phyloP scores from a whole-genome alignment of 768 basidiomycete species.

The Gloeopeniophorella convolvens region DNA sequence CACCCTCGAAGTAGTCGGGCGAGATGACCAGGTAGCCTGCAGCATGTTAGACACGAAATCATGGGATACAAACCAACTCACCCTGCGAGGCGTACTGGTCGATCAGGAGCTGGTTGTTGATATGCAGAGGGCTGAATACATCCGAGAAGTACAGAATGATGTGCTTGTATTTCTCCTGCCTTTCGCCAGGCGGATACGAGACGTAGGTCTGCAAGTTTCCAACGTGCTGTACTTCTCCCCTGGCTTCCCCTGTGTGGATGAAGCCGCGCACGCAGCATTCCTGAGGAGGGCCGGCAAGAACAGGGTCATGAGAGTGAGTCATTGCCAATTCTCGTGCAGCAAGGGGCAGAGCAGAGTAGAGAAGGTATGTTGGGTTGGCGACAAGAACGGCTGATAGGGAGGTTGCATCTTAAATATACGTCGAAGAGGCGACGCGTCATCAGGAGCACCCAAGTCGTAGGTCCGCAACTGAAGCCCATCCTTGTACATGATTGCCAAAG shows the following conservation, averaged over 20 bases:
- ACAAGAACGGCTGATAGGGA: too few relatives aligned
- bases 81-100: background rate
- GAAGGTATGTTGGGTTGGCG: too few relatives aligned
- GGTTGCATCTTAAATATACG: too few relatives aligned
- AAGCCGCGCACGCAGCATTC: background rate
- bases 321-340: too few relatives aligned
- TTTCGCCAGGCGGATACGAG: background rate
- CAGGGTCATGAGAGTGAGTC: too few relatives aligned
- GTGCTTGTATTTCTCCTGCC: background rate
- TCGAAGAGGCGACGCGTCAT: too few relatives aligned
- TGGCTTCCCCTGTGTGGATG: background rate
- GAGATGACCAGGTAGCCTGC: slow-evolving; percentile 1
- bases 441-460: too few relatives aligned
- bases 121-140: background rate
- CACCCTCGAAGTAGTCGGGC: slow-evolving; percentile 6
- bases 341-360: too few relatives aligned
- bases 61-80: background rate
- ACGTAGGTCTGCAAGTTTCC: background rate
- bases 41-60: background rate
- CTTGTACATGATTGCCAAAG: too few relatives aligned
- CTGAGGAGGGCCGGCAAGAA: background rate
- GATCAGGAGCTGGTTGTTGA: slow-evolving; percentile 2
- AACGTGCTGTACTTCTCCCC: background rate
- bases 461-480: too few relatives aligned
- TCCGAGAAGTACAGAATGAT: background rate